phyloP scores from a whole-genome alignment of 2,329 filamentous ascomycete species.

The Sclerotinia sclerotiorum region DNA sequence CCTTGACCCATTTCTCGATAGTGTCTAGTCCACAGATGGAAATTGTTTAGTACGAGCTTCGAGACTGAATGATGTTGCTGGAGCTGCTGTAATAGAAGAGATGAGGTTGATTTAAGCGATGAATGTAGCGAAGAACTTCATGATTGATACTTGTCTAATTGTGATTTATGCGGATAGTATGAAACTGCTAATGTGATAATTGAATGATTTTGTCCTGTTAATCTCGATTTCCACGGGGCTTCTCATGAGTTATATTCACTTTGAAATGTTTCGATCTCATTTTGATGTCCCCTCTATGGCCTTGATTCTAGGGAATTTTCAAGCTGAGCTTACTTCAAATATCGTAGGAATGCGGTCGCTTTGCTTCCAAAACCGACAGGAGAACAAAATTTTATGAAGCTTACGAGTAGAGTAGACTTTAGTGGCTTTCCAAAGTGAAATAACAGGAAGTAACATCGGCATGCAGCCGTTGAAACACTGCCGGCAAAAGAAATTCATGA shows the following conservation, averaged over 20 bases:
- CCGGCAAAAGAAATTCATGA: too few species aligned
- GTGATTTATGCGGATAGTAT: background rate
- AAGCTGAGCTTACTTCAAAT: background rate
- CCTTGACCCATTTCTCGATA: background rate
- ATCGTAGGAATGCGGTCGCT: too few species aligned
- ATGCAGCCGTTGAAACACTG: background rate
- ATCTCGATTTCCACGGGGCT: too few species aligned
- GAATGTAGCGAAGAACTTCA: background rate
- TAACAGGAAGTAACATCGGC: background rate
- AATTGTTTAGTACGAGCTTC: background rate
- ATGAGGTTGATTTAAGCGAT: background rate
- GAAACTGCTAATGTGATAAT: background rate
- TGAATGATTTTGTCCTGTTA: too few species aligned
- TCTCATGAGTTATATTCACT: background rate
- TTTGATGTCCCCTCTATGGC: background rate
- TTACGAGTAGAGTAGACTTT: background rate
- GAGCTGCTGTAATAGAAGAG: background rate
- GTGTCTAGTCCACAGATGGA: background rate
- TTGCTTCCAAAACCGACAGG: background rate
- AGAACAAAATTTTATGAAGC: background rate
- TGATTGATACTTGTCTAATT: background rate
- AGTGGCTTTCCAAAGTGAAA: background rate
- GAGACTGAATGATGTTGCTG: background rate
- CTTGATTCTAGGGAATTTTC: background rate
- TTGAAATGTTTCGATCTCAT: too few species aligned